Evolutionary conservation across 2,329 filamentous ascomycete genomes (phyloP).

Genomic region (Penicillium sp.): DNA sequence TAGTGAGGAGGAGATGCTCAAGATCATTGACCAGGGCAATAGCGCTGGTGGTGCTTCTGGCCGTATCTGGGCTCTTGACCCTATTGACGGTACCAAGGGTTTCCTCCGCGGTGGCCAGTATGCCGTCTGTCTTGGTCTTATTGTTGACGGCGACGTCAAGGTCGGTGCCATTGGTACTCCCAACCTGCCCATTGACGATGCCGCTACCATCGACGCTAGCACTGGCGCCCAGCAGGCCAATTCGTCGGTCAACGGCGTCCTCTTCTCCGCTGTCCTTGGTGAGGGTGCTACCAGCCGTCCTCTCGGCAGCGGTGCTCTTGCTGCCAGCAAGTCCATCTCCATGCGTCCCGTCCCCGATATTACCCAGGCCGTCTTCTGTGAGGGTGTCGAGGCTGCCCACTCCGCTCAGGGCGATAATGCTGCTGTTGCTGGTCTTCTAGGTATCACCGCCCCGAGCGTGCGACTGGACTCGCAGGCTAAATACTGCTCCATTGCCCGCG

Average conservation of each 20-base stretch:
- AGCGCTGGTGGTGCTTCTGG: slow-evolving; percentile 42
- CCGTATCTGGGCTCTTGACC: slow-evolving; percentile 92
- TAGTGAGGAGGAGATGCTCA: slow-evolving; percentile 61
- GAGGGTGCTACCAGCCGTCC: slow-evolving; percentile 79
- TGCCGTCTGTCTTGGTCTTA: slow-evolving; percentile 86
- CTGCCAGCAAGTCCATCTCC: slow-evolving; percentile 62
- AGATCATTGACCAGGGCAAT: slow-evolving; percentile 57
- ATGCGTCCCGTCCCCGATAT: slow-evolving; percentile 79
- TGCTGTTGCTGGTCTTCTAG: slow-evolving; percentile 76
- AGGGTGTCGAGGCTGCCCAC: slow-evolving; percentile 92
- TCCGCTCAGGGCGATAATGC: slow-evolving; percentile 86
- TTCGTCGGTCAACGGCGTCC: slow-evolving; percentile 73
- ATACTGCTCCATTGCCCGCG: slow-evolving; percentile 91
- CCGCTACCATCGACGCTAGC: slow-evolving; percentile 65
- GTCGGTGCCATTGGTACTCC: slow-evolving; percentile 94
- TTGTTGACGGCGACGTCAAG: slow-evolving; percentile 91
- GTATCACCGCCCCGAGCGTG: slow-evolving; percentile 85
- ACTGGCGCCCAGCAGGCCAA: slow-evolving; percentile 74
- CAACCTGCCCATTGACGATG: slow-evolving; percentile 87
- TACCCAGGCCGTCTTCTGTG: slow-evolving; percentile 84
- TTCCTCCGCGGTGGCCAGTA: slow-evolving; percentile 97
- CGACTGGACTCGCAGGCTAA: slow-evolving; percentile 98
- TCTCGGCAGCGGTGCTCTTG: slow-evolving; percentile 54
- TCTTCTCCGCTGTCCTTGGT: slow-evolving; percentile 81
- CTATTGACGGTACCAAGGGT: slow-evolving; percentile 96